These are phyloP conservation scores for Tieghemostelium lacteum DNA, from an alignment of 78 protist species.

Conservation along the genomic window DNA sequence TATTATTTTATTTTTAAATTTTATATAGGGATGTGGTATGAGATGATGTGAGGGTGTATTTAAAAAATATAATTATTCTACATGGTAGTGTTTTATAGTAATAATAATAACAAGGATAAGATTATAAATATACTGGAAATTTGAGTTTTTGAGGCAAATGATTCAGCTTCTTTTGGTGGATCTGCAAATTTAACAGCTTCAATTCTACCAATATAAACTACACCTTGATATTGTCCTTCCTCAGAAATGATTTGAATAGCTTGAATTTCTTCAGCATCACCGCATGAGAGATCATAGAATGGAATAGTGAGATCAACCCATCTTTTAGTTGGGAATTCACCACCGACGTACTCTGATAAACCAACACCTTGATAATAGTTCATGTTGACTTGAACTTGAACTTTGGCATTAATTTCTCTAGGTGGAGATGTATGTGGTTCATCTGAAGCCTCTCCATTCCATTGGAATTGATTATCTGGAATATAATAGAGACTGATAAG, in stretches of 20 bases:
- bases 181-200: not conserved
- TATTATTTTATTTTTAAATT: too few relatives aligned
- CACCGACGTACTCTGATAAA: conserved; percentile 42
- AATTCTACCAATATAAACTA: not conserved
- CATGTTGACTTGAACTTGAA: not conserved
- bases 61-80: too few relatives aligned
- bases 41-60: too few relatives aligned
- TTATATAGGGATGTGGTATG: too few relatives aligned
- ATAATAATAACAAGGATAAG: too few relatives aligned
- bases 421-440: not conserved
- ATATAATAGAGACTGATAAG: not conserved
- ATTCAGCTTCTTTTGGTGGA: too few relatives aligned
- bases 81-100: too few relatives aligned
- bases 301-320: conserved; percentile 48
- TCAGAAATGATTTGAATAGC: not conserved
- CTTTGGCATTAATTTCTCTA: not conserved
- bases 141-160: too few relatives aligned
- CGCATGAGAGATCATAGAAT: conserved; percentile 5
- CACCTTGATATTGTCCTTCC: conserved; percentile 4
- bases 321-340: conserved; percentile 21
- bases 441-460: not conserved
- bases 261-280: not conserved
- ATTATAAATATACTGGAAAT: too few relatives aligned
- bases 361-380: too few relatives aligned
- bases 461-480: not conserved